Percentiles rank a stretch among this genome's conserved stretches.
Evolutionary conservation across 306 rosid species (phyloP).

Genomic region (Cotoneaster glaucophyllus): DNA sequence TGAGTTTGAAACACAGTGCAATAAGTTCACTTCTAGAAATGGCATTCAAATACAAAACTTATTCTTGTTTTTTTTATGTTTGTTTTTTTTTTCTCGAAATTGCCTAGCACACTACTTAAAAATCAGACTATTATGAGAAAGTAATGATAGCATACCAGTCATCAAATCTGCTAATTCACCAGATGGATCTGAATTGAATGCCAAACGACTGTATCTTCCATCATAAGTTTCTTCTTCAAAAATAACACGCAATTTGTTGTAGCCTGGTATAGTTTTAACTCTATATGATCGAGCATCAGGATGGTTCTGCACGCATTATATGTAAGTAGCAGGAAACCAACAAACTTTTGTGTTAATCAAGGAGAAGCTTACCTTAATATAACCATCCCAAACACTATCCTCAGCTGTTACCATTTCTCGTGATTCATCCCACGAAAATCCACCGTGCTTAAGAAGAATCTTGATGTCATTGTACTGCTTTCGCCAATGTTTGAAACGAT

Average conservation of each 20-base stretch:
- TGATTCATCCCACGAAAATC: conserved; percentile 64
- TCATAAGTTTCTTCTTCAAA: conserved; percentile 51
- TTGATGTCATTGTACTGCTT: conserved; percentile 59
- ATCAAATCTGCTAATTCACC: conserved; percentile 31
- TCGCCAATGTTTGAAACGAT: conserved; percentile 60
- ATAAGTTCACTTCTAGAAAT: not conserved
- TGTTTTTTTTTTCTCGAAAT: not conserved
- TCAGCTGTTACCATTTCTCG: conserved; percentile 67
- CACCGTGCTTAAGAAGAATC: conserved; percentile 49
- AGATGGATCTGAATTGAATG: conserved; percentile 32
- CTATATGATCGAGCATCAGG: conserved; percentile 68
- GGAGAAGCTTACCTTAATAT: conserved; percentile 44
- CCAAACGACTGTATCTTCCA: conserved; percentile 51
- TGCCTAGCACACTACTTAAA: not conserved
- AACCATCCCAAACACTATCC: conserved; percentile 61
- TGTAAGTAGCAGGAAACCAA: conserved; percentile 21
- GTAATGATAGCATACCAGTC: conserved; percentile 27
- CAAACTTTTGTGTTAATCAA: not conserved
- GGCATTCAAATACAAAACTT: not conserved
- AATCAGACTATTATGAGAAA: not conserved
- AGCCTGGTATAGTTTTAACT: conserved; percentile 72
- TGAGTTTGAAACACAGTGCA: not conserved
- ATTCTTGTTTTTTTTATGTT: too few species aligned
- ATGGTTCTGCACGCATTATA: conserved; percentile 46
- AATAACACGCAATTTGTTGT: conserved; percentile 48